Base-by-base conservation (phyloP, 2,329 filamentous ascomycete species). In the Sarocladium oryzae region DNA sequence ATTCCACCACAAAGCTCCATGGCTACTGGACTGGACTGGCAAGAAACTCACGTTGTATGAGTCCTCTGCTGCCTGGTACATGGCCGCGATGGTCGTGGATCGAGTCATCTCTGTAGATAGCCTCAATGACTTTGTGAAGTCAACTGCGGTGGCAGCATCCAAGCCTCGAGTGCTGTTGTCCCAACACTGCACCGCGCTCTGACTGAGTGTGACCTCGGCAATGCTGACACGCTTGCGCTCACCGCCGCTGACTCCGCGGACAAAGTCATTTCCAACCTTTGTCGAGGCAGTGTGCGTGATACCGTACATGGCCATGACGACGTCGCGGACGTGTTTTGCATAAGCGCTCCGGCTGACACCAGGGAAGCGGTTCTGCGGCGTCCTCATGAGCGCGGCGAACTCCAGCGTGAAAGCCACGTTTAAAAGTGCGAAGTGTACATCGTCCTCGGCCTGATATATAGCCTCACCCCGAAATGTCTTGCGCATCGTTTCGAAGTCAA, bases 171-270 rank as follows among this genome's bases (percentile, higher is more conserved):
- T 85, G 7, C 75, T 79, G 51, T 85, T 85, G 53, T 81, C 85
- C 85, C 85, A 88, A 53, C 81, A 84, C 63, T 86, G 82, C 1
- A 76, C 68, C 24, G 72, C 75, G 11, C 74, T 72, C 50, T 63
- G 58, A 49, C 59, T 59, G 13, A 67, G 67, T 3, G 80, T 74
- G 7, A 82, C 82, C 63, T 86, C 83, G 1, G 81, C 83, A 56
- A 86, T 85, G 36, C 78, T 82, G 4, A 88, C 83, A 65, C 85
- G 78, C 66, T 88, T 85, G 51, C 77, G 72, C 58, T 81, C 78
- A 35, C 78, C 78, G 33, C 78, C 78, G 43, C 70, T 75, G 2
- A 81, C 69, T 8, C 57, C 57, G 20, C 79, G 73, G 13, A 84
- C 72, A 10, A 80, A 72, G 53, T 82, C 78, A 52, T 83, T 78